A percentile compares a stretch with the other conserved stretches of the same genome.
Conservation (phyloP, 345 rosid species). For the Heritiera fomes region DNA sequence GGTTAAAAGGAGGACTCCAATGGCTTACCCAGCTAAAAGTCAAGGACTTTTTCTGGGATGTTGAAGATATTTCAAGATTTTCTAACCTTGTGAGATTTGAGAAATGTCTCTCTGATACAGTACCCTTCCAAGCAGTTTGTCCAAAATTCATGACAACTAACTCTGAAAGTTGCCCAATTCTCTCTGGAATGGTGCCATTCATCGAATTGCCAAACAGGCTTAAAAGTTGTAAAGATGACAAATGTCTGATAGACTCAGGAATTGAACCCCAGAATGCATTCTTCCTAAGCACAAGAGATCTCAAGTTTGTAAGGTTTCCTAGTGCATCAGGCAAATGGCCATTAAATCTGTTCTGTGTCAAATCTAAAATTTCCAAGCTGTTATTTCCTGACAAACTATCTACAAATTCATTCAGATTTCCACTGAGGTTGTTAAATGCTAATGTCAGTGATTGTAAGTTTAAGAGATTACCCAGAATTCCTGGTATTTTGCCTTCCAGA, state of each 20-base stretch:
- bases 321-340: conserved; percentile 50
- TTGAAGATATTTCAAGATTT: conserved; percentile 3
- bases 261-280: conserved; percentile 47
- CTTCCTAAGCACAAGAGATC: conserved; percentile 31
- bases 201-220: conserved; percentile 45
- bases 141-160: conserved; percentile 38
- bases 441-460: not conserved
- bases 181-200: conserved; percentile 46
- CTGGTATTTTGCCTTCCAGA: not conserved
- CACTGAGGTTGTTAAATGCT: not conserved
- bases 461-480: not conserved
- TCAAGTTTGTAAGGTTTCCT: conserved; percentile 38
- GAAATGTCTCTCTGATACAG: conserved; percentile 44
- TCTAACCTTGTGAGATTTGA: conserved; percentile 30
- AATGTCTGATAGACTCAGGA: conserved; percentile 45
- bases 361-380: conserved; percentile 35
- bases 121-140: conserved; percentile 45
- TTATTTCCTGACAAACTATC: not conserved
- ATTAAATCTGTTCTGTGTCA: conserved; percentile 36
- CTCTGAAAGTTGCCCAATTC: conserved; percentile 44
- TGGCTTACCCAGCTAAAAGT: not conserved
- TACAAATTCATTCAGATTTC: not conserved
- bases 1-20: not conserved
- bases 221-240: conserved; percentile 34
- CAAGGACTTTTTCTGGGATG: not conserved